A percentile compares a stretch with the other conserved stretches of the same genome.
These are phyloP conservation scores for Cubamyces lactineus DNA, from an alignment of 768 basidiomycete species.

Conservation along the genomic window DNA sequence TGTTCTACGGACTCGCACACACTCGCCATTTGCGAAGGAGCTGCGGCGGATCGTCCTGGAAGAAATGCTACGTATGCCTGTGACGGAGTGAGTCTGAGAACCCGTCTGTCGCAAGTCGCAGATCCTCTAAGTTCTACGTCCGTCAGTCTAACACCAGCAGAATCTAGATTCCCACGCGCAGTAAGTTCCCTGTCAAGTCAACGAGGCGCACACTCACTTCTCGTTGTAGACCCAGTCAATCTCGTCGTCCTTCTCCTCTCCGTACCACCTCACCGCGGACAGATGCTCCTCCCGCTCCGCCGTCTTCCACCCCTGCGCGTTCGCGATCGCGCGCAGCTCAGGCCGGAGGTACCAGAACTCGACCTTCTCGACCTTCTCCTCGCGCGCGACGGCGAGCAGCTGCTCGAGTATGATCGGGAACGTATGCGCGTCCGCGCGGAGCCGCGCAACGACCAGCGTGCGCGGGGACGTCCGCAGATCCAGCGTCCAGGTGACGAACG, in stretches of 20 bases:
- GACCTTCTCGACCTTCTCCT: conserved; percentile 18
- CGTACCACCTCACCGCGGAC: conserved; percentile 28
- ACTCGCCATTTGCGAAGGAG: no score
- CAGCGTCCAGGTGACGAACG: conserved; percentile 24
- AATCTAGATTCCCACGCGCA: conserved; percentile 10
- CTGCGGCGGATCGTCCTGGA: no score
- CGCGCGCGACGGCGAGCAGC: conserved; percentile 16
- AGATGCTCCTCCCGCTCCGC: conserved; percentile 19
- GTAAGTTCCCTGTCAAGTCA: background rate
- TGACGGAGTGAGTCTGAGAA: no score
- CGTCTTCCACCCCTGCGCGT: conserved; percentile 17
- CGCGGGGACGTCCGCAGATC: conserved; percentile 14
- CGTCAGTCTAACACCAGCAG: conserved; percentile 15
- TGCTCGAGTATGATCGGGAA: conserved; percentile 16
- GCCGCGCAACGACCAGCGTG: conserved; percentile 19
- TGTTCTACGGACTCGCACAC: no score
- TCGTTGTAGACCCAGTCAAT: conserved; percentile 26
- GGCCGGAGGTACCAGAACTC: conserved; percentile 23
- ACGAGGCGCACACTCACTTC: conserved; percentile 12
- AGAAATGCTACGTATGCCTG: no score
- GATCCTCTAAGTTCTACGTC: background rate
- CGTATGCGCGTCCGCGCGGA: conserved; percentile 23
- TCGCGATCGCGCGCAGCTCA: conserved; percentile 14
- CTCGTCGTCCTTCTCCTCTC: conserved; percentile 18
- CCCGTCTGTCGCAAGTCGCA: no score